Evolutionary conservation across 2,329 filamentous ascomycete species (phyloP), one percentile per base, ranked within the genome.

Genomic region (Epichloe brachyelytri): DNA sequence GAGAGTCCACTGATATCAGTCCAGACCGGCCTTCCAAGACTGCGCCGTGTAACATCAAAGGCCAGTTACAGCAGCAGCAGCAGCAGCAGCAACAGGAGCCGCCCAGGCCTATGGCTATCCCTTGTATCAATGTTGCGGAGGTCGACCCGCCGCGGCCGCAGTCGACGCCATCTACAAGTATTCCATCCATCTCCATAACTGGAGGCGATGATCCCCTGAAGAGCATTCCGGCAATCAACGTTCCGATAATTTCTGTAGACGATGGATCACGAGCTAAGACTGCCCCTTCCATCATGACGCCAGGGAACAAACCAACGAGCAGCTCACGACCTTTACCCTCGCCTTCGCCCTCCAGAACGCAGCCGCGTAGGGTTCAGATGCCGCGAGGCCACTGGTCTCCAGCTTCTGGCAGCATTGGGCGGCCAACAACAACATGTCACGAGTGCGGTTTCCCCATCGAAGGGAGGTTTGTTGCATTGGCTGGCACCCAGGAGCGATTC

Each of bases 401-500:
- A 1, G 77, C 73, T 3, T 70, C 72, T 2, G 71, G 69, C 4
- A 66, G 60, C 54, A 65, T 60, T 50, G 68, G 68, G 58, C 72
- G 79, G 61, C 71, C 73, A 51, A 85, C 84, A 6, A 86, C 88
- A 7, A 78, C 83, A 44, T 98, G 93, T 63, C 86, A 89, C 47
- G 83, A 90, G 60, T 98, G 93, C 63, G 77, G 82, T 10, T 75
- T 85, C 19, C 83, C 88, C 0, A 97, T 98, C 58, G 82, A 93
- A 52, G 93, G 93, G 3, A 86, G 91, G 52, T 91, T 95, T 57
- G 85, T 97, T 20, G 87, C 85, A 4, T 81, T 95, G 6, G 83
- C 82, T 2, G 88, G 88, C 26, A 75, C 78, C 39, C 61, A 69
- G 3, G 77, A 82, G 60, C 85, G 90, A 19, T 97, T 97, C 65